Conservation (phyloP, 2,329 filamentous ascomycete genomes). For the Lachnellula hyalina region DNA sequence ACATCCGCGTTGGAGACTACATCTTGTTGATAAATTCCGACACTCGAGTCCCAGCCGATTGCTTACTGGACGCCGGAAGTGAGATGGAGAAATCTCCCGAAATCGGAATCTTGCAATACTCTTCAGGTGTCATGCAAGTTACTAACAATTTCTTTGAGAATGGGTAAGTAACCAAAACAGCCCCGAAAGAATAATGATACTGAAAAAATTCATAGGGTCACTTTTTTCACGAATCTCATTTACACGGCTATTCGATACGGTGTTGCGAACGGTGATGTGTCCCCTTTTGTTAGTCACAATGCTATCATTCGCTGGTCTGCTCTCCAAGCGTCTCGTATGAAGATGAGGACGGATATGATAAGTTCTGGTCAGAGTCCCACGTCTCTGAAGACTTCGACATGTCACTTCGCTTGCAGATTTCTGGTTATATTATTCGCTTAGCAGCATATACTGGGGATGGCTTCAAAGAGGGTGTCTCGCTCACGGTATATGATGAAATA, state of each 20-base stretch:
- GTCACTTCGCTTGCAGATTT: constrained; percentile 63
- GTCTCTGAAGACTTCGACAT: constrained; percentile 78
- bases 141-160: constrained; percentile 68
- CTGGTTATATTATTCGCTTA: constrained; percentile 63
- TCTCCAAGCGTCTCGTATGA: constrained; percentile 52
- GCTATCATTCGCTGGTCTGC: constrained; percentile 67
- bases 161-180: constrained; percentile 31
- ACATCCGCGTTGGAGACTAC: constrained; percentile 55
- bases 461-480: constrained; percentile 68
- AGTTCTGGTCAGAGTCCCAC: constrained; percentile 70
- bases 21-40: constrained; percentile 65
- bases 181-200: background rate
- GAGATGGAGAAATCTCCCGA: constrained; percentile 68
- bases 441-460: constrained; percentile 63
- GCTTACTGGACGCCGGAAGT: constrained; percentile 63
- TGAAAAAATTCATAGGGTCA: constrained; percentile 36
- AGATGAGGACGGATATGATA: constrained; percentile 46
- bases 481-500: constrained; percentile 68
- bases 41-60: constrained; percentile 62
- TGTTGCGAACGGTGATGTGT: constrained; percentile 65
- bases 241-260: constrained; percentile 68
- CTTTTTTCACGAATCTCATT: constrained; percentile 73
- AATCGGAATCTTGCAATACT: constrained; percentile 68
- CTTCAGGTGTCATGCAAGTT: constrained; percentile 73
- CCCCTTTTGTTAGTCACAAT: constrained; percentile 69